Evolutionary conservation across 2,329 filamentous ascomycete species (phyloP), one percentile per base, ranked within the genome.

Genomic region (Colletotrichum destructivum): DNA sequence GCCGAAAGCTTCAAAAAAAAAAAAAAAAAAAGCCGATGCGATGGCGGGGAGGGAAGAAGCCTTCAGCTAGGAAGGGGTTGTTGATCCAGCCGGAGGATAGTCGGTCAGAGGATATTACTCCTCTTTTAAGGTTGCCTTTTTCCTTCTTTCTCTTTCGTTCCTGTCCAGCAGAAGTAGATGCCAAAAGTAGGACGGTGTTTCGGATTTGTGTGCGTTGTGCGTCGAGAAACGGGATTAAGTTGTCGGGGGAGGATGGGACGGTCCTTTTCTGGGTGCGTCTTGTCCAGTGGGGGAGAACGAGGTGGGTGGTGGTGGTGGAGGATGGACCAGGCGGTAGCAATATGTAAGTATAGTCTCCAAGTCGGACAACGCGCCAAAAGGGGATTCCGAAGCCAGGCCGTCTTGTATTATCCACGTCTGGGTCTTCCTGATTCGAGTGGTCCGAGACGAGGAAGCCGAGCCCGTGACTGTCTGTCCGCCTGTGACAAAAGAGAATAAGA

Each of bases 141-240:
- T 18, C 16, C 8, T 60, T 51, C 16, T 18, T 47, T 56, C 31
- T 70, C 44, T 62, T 66, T 61, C 69, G 67, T 69, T 69, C 65
- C 69, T 69, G 65, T 54, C 69, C 65, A 72, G 69, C 69, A 72
- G 66, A 72, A 69, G 69, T 60, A 64, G 54, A 64, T 72, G 65
- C 69, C 65, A 69, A 69, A 64, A 72, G 65, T 63, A 72, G 65
- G 59, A 69, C 60, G 61, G 65, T 64, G 69, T 72, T 72, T 72
- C 69, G 69, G 65, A 66, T 72, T 72, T 59, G 59, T 60, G 69
- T 69, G 55, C 60, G 69, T 69, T 69, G 69, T 72, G 69, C 69
- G 38, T 69, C 65, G 60, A 69, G 21, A 68, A 61, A 60, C 47
- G 60, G 66, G 60, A 69, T 72, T 69, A 72, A 64, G 69, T 72